phyloP scores from a whole-genome alignment of 352 stramenopile species.

The Phytophthora sojae region DNA sequence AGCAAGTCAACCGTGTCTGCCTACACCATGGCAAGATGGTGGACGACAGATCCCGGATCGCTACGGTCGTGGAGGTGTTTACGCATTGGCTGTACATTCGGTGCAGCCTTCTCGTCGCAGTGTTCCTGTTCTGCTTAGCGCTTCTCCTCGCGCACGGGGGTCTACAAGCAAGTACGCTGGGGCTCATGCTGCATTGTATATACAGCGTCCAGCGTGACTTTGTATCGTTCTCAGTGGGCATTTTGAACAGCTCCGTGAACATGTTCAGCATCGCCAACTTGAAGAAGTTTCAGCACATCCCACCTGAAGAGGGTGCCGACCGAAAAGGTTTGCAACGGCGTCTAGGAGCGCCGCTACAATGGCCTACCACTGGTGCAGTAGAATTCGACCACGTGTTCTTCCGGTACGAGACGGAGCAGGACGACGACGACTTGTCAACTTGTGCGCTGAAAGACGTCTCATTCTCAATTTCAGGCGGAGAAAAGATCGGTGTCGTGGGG shows the following conservation, averaged over 20 bases:
- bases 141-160: slow-evolving; percentile 38
- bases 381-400: slow-evolving; percentile 86
- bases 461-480: slow-evolving; percentile 50
- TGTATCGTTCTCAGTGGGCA: slow-evolving; percentile 40
- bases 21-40: slow-evolving; percentile 43
- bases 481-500: slow-evolving; percentile 65
- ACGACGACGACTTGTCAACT: slow-evolving; percentile 46
- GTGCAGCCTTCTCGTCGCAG: slow-evolving; percentile 39
- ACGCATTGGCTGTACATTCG: slow-evolving; percentile 46
- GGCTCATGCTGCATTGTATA: slow-evolving; percentile 45
- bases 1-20: slow-evolving; percentile 40
- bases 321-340: slow-evolving; percentile 13
- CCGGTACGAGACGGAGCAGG: slow-evolving; percentile 62
- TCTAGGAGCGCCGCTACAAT: slow-evolving; percentile 38
- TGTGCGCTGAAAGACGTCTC: slow-evolving; percentile 57
- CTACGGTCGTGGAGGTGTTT: slow-evolving; percentile 40
- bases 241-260: slow-evolving; percentile 46
- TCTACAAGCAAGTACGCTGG: slow-evolving; percentile 36
- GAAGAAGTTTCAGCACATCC: slow-evolving; percentile 68
- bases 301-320: slow-evolving; percentile 37
- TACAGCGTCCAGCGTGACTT: slow-evolving; percentile 48
- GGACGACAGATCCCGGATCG: slow-evolving; percentile 40
- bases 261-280: slow-evolving; percentile 49
- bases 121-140: slow-evolving; percentile 44
- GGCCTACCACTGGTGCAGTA: slow-evolving; percentile 75